Percentiles rank a stretch among this genome's conserved stretches.
Evolutionary conservation across 805 yeast species (phyloP).

Genomic region (Saturnispora bothae): DNA sequence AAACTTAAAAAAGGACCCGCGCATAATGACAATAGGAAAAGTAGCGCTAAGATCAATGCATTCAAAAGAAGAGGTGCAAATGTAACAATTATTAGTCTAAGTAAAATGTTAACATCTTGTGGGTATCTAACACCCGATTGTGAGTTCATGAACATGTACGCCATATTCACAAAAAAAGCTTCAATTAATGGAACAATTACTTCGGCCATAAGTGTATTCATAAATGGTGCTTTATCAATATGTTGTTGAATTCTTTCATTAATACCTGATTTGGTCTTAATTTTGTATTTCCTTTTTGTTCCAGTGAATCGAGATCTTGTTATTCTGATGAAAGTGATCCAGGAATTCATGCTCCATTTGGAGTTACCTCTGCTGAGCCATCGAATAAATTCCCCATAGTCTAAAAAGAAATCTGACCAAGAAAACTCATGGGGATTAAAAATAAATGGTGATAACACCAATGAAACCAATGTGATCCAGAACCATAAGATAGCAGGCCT

Average conservation of each 20-base stretch:
- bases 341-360: slow-evolving; percentile 55
- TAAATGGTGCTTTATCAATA: slow-evolving; percentile 68
- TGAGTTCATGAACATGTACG: slow-evolving; percentile 73
- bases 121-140: slow-evolving; percentile 66
- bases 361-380: slow-evolving; percentile 82
- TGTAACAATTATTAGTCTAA: slow-evolving; percentile 48
- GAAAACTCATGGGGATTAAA: slow-evolving; percentile 48
- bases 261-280: slow-evolving; percentile 57
- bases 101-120: slow-evolving; percentile 44
- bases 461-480: slow-evolving; percentile 37
- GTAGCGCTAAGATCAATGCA: slow-evolving; percentile 22
- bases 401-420: slow-evolving; percentile 36
- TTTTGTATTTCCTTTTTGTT: slow-evolving; percentile 72
- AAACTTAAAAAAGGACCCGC: slow-evolving; percentile 29
- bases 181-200: slow-evolving; percentile 60
- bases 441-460: slow-evolving; percentile 40
- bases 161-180: slow-evolving; percentile 57
- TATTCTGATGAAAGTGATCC: slow-evolving; percentile 67
- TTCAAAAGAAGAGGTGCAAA: slow-evolving; percentile 39
- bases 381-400: slow-evolving; percentile 39
- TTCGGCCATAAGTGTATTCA: slow-evolving; percentile 73
- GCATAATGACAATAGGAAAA: slow-evolving; percentile 29
- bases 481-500: slow-evolving; percentile 58
- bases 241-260: slow-evolving; percentile 29
- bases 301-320: slow-evolving; percentile 89